Conservation (phyloP, 768 basidiomycete genomes). For the Mycena pura region DNA sequence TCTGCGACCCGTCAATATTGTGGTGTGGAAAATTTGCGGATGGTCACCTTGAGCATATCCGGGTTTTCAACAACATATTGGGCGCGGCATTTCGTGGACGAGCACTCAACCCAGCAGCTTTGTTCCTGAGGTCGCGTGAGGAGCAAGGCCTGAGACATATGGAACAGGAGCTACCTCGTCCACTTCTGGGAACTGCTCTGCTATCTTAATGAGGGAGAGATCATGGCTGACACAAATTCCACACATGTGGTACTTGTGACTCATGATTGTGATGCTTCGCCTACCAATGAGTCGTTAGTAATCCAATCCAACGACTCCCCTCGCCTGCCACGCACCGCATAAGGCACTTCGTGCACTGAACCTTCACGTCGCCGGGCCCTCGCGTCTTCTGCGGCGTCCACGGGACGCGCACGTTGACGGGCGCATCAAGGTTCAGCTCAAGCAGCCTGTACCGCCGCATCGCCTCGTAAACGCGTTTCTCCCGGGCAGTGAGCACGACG, state of each 20-base stretch:
- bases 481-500: constrained; percentile 26
- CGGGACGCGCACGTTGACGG: constrained; percentile 22
- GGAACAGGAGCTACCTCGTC: constrained; percentile 10
- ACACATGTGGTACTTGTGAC: constrained; percentile 24
- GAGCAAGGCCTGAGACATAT: background rate
- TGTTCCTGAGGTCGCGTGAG: constrained; percentile 15
- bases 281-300: background rate
- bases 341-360: constrained; percentile 29
- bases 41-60: constrained; percentile 12
- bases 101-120: constrained; percentile 37
- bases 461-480: constrained; percentile 27
- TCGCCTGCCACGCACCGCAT: constrained; percentile 15
- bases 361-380: constrained; percentile 32
- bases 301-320: background rate
- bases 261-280: constrained; percentile 36
- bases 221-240: constrained; percentile 24
- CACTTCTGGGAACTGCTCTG: constrained; percentile 12
- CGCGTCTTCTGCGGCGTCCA: constrained; percentile 36
- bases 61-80: constrained; percentile 33
- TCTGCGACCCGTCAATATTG: constrained; percentile 8
- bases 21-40: background rate
- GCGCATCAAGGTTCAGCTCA: constrained; percentile 35
- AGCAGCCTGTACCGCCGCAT: constrained; percentile 36
- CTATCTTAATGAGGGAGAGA: background rate
- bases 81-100: constrained; percentile 28